Base-by-base conservation (phyloP, 495 filamentous ascomycete species). In the Cladorrhinum samala region DNA sequence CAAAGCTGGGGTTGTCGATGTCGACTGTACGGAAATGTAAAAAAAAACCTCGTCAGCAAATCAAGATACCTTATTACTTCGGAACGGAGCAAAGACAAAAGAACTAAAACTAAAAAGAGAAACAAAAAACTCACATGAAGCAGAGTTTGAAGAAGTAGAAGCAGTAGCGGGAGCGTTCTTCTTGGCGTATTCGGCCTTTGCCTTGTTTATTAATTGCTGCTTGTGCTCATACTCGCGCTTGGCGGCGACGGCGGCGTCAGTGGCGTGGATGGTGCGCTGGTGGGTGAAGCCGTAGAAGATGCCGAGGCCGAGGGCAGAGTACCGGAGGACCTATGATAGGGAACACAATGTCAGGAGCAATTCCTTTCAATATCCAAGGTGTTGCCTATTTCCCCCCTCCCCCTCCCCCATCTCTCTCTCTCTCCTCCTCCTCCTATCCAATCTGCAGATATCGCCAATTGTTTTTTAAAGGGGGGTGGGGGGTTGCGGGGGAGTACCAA, bases 231-330 rank as follows among this genome's bases (percentile, higher is more conserved):
- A 96, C 68, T 95, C 89, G 58, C 80, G 79, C 63, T 95, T 73
- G 54, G 82, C 76, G 44, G 83, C 77, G 40, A 78, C 75, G 55
- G 79, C 68, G 71, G 85, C 86, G 56, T 87, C 79, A 57, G 77
- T 60, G 24, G 87, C 65, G 55, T 73, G 83, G 65, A 97, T 79
- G 39, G 79, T 77, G 48, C 82, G 78, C 74, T 99, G 94, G 77
- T 95, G 90, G 68, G 83, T 87, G 70, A 95, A 74, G 68, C 93
- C 93, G 76, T 97, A 97, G 68, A 94, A 79, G 64, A 95, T 73
- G 71, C 93, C 93, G 63, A 86, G 71, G 60, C 81, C 84, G 56
- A 97, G 86, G 65, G 91, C 91, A 58, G 88, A 86, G 75, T 90
- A 99, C 65, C 93, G 91, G 71, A 97, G 80, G 69, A 99, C 91